Percentiles rank a stretch among this genome's conserved stretches.
phyloP scores from a whole-genome alignment of 202 grass and related monocot genomes.

The Setaria italica region DNA sequence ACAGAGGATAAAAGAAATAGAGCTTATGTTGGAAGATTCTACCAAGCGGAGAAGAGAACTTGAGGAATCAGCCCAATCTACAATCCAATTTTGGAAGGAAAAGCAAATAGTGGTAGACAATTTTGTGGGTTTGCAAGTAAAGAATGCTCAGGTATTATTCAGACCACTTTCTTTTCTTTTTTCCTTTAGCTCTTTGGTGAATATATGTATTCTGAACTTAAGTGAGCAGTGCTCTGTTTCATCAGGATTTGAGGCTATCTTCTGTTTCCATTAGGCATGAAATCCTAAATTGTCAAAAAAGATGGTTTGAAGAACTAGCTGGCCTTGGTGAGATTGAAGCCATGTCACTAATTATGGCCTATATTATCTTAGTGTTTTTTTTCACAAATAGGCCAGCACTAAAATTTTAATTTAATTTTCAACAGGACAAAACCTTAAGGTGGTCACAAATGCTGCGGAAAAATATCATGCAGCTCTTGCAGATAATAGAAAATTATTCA shows the following conservation, averaged over 20 bases:
- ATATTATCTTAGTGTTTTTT: constrained; percentile 36
- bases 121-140: constrained; percentile 66
- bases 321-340: constrained; percentile 66
- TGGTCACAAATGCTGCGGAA: constrained; percentile 66
- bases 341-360: constrained; percentile 19
- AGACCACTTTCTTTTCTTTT: constrained; percentile 3
- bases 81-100: constrained; percentile 59
- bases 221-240: constrained; percentile 45
- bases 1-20: constrained; percentile 71
- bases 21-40: constrained; percentile 79
- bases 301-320: constrained; percentile 74
- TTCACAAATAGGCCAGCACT: constrained; percentile 18
- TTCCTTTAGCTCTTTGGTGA: constrained; percentile 7
- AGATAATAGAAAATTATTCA: constrained; percentile 91
- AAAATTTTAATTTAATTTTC: constrained; percentile 34
- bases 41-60: constrained; percentile 66
- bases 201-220: constrained; percentile 42
- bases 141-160: constrained; percentile 71
- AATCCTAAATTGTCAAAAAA: constrained; percentile 68
- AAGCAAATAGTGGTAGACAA: constrained; percentile 62
- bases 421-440: constrained; percentile 75
- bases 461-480: constrained; percentile 78
- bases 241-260: constrained; percentile 90
- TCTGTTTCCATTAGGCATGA: constrained; percentile 74
- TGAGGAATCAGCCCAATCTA: constrained; percentile 63